Evolutionary conservation across 768 basidiomycete species (phyloP).

Genomic region (Agrocybe praecox): DNA sequence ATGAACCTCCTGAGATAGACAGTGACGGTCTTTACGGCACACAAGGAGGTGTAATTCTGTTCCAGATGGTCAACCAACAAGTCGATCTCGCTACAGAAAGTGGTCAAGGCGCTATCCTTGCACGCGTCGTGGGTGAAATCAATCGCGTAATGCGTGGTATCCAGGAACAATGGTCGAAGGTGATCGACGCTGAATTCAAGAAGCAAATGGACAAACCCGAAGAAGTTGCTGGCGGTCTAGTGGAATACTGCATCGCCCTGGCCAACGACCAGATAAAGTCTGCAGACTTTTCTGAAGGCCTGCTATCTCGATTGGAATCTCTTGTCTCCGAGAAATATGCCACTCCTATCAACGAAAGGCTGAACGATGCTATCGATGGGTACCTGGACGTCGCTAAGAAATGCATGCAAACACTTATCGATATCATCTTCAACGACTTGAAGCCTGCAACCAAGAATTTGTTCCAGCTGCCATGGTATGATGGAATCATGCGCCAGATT

Average conservation of each 20-base stretch:
- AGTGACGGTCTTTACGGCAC: constrained; percentile 88
- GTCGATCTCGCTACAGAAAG: constrained; percentile 94
- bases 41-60: constrained; percentile 92
- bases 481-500: constrained; percentile 83
- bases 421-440: constrained; percentile 93
- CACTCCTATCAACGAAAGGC: constrained; percentile 74
- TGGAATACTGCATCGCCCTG: constrained; percentile 94
- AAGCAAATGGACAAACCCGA: constrained; percentile 88
- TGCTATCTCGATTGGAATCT: constrained; percentile 84
- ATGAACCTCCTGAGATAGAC: constrained; percentile 87
- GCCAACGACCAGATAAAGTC: constrained; percentile 98
- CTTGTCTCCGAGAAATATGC: constrained; percentile 94
- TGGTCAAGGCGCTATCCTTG: constrained; percentile 91
- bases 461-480: constrained; percentile 90
- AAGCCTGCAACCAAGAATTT: constrained; percentile 83
- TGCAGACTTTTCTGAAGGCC: constrained; percentile 89
- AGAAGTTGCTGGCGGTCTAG: constrained; percentile 83
- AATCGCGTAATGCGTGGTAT: constrained; percentile 88
- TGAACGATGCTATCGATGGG: constrained; percentile 97
- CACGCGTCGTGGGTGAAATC: constrained; percentile 86
- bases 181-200: constrained; percentile 84
- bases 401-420: constrained; percentile 93
- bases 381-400: constrained; percentile 98
- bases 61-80: constrained; percentile 98
- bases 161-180: constrained; percentile 86